phyloP scores from a whole-genome alignment of 805 yeast species.

The Tetrapisispora nanseiensis region DNA sequence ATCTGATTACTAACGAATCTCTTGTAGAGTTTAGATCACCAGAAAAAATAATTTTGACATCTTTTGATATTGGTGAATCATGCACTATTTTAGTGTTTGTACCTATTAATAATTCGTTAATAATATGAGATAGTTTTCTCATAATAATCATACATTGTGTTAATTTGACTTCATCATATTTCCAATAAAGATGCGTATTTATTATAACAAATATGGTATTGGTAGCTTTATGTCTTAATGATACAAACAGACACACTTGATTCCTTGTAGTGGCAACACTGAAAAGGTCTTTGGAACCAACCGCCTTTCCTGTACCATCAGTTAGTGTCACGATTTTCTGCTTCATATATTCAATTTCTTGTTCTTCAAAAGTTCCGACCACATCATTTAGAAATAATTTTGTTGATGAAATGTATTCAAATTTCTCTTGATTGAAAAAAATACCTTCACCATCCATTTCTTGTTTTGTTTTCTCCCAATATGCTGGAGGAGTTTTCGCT shows the following conservation, averaged over 20 bases:
- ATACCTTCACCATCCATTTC: conserved; percentile 54
- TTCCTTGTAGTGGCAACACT: conserved; percentile 37
- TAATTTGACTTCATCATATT: conserved; percentile 44
- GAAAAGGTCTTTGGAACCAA: conserved; percentile 18
- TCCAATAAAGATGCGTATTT: conserved; percentile 59
- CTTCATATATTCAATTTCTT: conserved; percentile 21
- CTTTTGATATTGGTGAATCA: conserved; percentile 11
- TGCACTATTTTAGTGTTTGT: conserved; percentile 3
- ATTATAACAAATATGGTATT: conserved; percentile 36
- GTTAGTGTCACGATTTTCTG: conserved; percentile 18
- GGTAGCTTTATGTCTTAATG: conserved; percentile 36
- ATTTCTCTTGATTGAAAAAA: conserved; percentile 40
- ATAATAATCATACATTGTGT: conserved; percentile 42
- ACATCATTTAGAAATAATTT: conserved; percentile 29
- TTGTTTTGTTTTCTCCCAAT: conserved; percentile 40
- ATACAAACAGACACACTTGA: conserved; percentile 47
- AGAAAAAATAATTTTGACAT: conserved; percentile 36
- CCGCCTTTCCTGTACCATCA: conserved; percentile 24
- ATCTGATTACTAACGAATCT: conserved; percentile 40
- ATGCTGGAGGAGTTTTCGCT: conserved; percentile 41
- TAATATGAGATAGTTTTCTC: conserved; percentile 23
- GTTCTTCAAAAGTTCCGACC: conserved; percentile 21
- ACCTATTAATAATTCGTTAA: conserved; percentile 17
- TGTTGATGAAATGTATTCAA: conserved; percentile 32
- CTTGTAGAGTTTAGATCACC: conserved; percentile 52